These are phyloP conservation scores for Tetrahymena elliotti DNA, from an alignment of 73 alveolate species.

Conservation along the genomic window DNA sequence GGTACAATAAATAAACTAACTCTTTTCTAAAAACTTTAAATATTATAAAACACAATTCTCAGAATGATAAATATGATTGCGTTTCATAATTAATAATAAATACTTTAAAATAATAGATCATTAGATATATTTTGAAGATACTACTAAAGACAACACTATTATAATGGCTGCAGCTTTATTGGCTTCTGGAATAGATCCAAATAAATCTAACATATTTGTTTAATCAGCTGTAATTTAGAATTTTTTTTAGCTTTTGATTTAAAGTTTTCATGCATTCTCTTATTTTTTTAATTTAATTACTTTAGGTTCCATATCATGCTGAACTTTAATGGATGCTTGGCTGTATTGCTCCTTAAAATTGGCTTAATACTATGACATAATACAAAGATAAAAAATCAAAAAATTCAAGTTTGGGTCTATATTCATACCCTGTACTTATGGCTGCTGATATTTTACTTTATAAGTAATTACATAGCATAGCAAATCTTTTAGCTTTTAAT, in stretches of 20 bases:
- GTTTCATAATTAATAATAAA: not conserved
- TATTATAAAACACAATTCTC: no score
- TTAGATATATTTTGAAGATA: not conserved
- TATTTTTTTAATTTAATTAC: not conserved
- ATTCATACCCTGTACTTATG: conserved; percentile 77
- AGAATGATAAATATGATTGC: not conserved
- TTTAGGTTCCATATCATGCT: conserved; percentile 71
- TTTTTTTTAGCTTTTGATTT: not conserved
- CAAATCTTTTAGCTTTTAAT: not conserved
- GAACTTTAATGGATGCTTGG: conserved; percentile 75
- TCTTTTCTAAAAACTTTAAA: no score
- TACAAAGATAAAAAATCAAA: conserved; percentile 69
- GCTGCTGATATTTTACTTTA: conserved; percentile 83
- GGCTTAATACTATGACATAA: conserved; percentile 83
- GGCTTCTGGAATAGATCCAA: conserved; percentile 76
- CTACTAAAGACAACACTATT: conserved; percentile 47
- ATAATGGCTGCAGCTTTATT: conserved; percentile 71
- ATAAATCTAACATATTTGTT: conserved; percentile 56
- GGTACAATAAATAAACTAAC: not conserved
- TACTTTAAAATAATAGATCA: not conserved
- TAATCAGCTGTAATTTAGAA: conserved; percentile 11
- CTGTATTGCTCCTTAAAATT: conserved; percentile 74
- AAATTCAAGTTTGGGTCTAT: conserved; percentile 56
- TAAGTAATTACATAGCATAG: not conserved
- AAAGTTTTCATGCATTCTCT: not conserved